These are phyloP conservation scores for Ogataea parapolymorpha DNA, from an alignment of 805 yeast species.

Conservation along the genomic window DNA sequence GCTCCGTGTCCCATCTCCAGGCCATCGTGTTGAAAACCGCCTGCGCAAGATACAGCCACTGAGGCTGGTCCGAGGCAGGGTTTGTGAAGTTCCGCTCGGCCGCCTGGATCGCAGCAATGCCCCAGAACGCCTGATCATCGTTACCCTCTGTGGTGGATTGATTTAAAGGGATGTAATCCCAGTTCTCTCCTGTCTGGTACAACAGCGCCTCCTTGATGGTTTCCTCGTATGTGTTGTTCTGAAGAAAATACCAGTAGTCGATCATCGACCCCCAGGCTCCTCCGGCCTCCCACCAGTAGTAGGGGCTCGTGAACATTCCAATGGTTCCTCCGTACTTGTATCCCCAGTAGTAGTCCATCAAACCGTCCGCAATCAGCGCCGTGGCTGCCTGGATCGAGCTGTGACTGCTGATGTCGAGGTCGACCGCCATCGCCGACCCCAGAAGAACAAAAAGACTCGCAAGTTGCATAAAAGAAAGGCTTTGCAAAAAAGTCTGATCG, in stretches of 20 bases:
- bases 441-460: slow-evolving; percentile 2
- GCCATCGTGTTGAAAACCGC: slow-evolving; percentile 92
- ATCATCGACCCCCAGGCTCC: slow-evolving; percentile 89
- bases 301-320: slow-evolving; percentile 86
- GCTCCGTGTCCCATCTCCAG: slow-evolving; percentile 71
- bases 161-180: slow-evolving; percentile 81
- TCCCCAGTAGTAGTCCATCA: slow-evolving; percentile 69
- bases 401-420: slow-evolving; percentile 37
- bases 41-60: slow-evolving; percentile 82
- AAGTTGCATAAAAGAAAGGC: neutral
- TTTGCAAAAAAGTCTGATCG: neutral
- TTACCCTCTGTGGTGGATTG: slow-evolving; percentile 94
- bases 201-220: slow-evolving; percentile 58
- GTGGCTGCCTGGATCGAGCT: slow-evolving; percentile 51
- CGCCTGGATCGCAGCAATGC: slow-evolving; percentile 86
- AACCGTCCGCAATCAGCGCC: slow-evolving; percentile 52
- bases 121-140: slow-evolving; percentile 98
- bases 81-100: slow-evolving; percentile 83
- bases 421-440: slow-evolving; percentile 17
- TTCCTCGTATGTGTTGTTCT: slow-evolving; percentile 63
- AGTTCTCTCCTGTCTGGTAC: slow-evolving; percentile 69
- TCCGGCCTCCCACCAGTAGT: slow-evolving; percentile 99
- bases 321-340: slow-evolving; percentile 64
- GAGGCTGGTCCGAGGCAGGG: slow-evolving; percentile 57
- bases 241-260: slow-evolving; percentile 70